phyloP scores from a whole-genome alignment of 164 flowering plant genomes.

The Kingdonia uniflora region DNA sequence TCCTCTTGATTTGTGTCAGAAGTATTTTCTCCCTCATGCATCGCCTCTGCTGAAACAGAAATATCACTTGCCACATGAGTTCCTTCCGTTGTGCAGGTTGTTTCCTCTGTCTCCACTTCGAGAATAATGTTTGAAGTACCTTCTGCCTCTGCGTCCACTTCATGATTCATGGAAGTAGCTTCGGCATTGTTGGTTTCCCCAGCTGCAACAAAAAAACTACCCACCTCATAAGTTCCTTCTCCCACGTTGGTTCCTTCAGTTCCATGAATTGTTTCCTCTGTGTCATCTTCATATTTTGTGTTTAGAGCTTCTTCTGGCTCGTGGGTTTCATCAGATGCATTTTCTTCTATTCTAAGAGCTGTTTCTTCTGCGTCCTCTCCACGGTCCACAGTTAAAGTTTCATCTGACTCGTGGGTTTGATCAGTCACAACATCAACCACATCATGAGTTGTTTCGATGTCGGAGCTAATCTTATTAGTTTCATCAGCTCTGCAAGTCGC shows the following conservation, averaged over 20 bases:
- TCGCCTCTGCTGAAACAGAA: conserved; percentile 8
- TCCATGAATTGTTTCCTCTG: conserved; percentile 1
- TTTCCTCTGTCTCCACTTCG: neutral
- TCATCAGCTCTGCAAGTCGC: neutral
- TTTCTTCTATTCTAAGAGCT: neutral
- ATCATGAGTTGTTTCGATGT: neutral
- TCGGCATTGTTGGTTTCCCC: no score
- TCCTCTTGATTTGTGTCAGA: conserved; percentile 6
- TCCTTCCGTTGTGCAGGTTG: conserved; percentile 6
- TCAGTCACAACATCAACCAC: neutral
- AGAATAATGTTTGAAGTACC: neutral
- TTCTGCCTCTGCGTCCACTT: neutral
- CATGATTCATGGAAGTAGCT: no score
- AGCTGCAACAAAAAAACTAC: neutral
- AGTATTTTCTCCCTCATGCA: conserved; percentile 4
- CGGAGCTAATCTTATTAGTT: no score
- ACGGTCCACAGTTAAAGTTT: conserved; percentile 3
- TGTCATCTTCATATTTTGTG: neutral
- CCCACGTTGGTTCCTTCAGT: conserved; percentile 6
- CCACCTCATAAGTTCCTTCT: neutral
- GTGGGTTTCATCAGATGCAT: neutral
- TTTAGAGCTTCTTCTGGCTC: neutral
- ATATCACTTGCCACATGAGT: conserved; percentile 4
- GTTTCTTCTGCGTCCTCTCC: conserved; percentile 5
- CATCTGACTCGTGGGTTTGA: conserved; percentile 1